A percentile compares a stretch with the other conserved stretches of the same genome.
Conservation (phyloP, 495 filamentous ascomycete species). For the Aspergillus campestris region DNA sequence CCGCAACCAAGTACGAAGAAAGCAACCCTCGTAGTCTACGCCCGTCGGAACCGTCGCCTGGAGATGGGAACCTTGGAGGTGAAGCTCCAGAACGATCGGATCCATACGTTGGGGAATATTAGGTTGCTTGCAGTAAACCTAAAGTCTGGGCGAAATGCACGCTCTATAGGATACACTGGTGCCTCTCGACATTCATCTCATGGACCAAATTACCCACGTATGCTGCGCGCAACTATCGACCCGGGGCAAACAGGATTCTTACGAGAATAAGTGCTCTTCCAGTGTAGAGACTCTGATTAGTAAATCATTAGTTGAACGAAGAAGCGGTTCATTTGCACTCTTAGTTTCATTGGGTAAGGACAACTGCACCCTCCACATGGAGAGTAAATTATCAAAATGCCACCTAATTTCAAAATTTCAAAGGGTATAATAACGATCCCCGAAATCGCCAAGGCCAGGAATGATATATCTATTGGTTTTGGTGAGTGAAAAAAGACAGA, state of each 20-base stretch:
- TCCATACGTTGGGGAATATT: slow-evolving; percentile 25
- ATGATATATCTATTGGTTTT: slow-evolving; percentile 71
- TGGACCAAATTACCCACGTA: not conserved
- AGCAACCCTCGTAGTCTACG: slow-evolving; percentile 23
- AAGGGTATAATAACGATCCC: slow-evolving; percentile 92
- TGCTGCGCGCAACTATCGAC: too few species aligned
- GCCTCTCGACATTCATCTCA: not conserved
- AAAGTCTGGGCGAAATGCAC: not conserved
- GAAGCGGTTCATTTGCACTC: too few species aligned
- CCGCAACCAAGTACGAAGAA: slow-evolving; percentile 45
- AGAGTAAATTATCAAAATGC: not conserved
- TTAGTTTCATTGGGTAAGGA: too few species aligned
- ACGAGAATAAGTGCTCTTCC: too few species aligned
- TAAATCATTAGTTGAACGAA: too few species aligned
- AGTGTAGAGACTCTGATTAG: too few species aligned
- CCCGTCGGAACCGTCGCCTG: slow-evolving; percentile 12
- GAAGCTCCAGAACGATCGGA: slow-evolving; percentile 11
- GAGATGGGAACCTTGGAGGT: slow-evolving; percentile 12
- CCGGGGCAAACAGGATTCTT: too few species aligned
- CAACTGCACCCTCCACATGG: too few species aligned
- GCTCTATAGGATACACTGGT: too few species aligned
- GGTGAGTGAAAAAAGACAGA: slow-evolving; percentile 12
- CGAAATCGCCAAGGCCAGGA: slow-evolving; percentile 92
- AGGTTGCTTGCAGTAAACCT: slow-evolving; percentile 4
- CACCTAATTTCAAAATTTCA: slow-evolving; percentile 24